Conservation (phyloP, 164 flowering plant species). For the Vitis rotundifolia region DNA sequence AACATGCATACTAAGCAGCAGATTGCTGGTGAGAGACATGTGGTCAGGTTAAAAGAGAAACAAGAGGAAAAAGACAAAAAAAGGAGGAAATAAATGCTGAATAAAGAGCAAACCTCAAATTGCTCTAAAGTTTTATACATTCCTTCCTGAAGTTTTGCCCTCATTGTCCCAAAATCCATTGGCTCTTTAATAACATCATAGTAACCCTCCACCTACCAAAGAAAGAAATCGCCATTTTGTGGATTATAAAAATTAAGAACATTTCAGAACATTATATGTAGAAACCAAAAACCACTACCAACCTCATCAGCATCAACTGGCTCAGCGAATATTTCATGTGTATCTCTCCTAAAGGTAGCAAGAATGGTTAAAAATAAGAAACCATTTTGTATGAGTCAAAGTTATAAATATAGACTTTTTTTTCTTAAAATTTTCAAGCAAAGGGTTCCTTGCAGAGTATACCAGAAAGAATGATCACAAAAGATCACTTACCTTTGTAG, state of each 20-base stretch:
- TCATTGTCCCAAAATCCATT: constrained; percentile 69
- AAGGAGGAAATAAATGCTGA: background rate
- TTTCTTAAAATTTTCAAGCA: too few relatives aligned
- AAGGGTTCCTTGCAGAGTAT: background rate
- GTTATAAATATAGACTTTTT: too few relatives aligned
- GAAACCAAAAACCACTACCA: constrained; percentile 6
- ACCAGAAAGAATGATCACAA: background rate
- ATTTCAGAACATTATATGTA: background rate
- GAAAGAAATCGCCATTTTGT: background rate
- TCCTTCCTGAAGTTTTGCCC: constrained; percentile 60
- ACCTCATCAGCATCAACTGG: constrained; percentile 69
- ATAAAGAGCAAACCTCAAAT: constrained; percentile 46
- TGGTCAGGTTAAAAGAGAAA: background rate
- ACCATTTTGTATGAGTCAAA: background rate
- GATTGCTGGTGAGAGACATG: too few relatives aligned
- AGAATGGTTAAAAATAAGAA: background rate
- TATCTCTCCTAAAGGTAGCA: constrained; percentile 46
- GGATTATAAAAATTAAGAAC: background rate
- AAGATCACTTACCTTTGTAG: constrained; percentile 36
- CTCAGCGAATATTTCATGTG: constrained; percentile 46
- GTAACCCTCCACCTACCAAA: constrained; percentile 49
- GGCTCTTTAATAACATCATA: constrained; percentile 57
- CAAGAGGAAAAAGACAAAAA: background rate
- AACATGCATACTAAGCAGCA: background rate
- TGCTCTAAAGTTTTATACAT: constrained; percentile 44